Base-by-base conservation (phyloP, 2,329 filamentous ascomycete genomes). In the Fusarium bulbicola region DNA sequence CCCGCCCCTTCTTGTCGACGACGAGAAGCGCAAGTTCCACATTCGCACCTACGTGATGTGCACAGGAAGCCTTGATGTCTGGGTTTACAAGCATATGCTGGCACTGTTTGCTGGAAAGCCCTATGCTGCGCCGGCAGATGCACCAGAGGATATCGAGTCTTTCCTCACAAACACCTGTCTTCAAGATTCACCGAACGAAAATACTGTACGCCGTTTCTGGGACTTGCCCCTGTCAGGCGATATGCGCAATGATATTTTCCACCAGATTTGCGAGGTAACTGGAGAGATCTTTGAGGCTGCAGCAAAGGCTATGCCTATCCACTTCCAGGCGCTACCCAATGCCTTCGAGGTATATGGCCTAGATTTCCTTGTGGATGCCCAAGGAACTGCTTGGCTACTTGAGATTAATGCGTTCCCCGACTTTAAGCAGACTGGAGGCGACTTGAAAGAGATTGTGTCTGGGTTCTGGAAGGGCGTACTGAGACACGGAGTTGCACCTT, bases 381-480 rank as follows among this genome's bases (percentile, higher is more conserved):
- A 80, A 14, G 91, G 90, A 0, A 86, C 78, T 7, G 89, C 90
- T 7, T 98, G 91, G 90, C 81, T 99, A 78, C 84, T 99, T 63
- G 96, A 99, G 84, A 89, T 97, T 37, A 99, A 99, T 84, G 94
- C 95, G 1, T 99, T 97, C 82, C 96, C 96, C 15, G 96, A 99
- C 84, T 98, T 98, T 79, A 91, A 89, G 79, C 95, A 98, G 88
- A 97, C 95, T 21, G 96, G 96, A 14, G 95, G 94, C 1, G 92
- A 93, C 63, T 82, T 97, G 73, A 90, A 87, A 79, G 88, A 84
- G 1, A 82, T 98, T 45, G 92, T 99, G 30, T 88, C 86, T 26
- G 92, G 91, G 13, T 86, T 99, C 74, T 96, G 97, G 86, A 87
- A 90, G 76, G 92, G 90, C 16, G 92, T 94, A 28, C 86, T 97